Evolutionary conservation across 805 yeast genomes (phyloP).

Genomic region (Pichia paraexigua): DNA sequence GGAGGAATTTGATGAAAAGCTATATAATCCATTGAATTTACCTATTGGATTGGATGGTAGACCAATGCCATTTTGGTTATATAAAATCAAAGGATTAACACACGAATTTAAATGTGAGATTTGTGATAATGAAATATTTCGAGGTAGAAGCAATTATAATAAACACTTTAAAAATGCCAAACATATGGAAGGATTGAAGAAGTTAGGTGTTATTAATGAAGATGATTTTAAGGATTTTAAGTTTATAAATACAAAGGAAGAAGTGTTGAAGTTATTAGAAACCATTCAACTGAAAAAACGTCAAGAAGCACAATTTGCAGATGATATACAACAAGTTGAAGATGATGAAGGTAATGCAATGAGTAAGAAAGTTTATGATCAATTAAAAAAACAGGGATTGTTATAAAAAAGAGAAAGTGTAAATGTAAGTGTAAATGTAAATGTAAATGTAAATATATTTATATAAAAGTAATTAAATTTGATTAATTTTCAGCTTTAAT

Average conservation of each 20-base stretch:
- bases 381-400: slow-evolving; percentile 82
- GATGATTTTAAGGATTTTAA: slow-evolving; percentile 39
- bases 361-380: slow-evolving; percentile 75
- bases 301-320: slow-evolving; percentile 34
- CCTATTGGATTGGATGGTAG: slow-evolving; percentile 85
- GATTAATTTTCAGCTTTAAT: too few species aligned
- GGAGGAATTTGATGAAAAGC: slow-evolving; percentile 27
- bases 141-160: slow-evolving; percentile 65
- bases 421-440: neutral
- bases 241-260: slow-evolving; percentile 59
- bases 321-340: slow-evolving; percentile 70
- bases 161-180: slow-evolving; percentile 66
- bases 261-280: slow-evolving; percentile 55
- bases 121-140: slow-evolving; percentile 67
- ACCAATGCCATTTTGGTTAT: slow-evolving; percentile 92
- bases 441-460: neutral
- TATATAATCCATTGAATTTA: slow-evolving; percentile 43
- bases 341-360: slow-evolving; percentile 91
- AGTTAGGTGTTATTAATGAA: slow-evolving; percentile 65
- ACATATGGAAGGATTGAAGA: slow-evolving; percentile 66
- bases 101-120: slow-evolving; percentile 71
- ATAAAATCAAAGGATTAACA: slow-evolving; percentile 80
- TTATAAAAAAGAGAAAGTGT: slow-evolving; percentile 28
- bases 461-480: neutral
- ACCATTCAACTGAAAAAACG: slow-evolving; percentile 33